These are phyloP conservation scores for Schizosaccharomyces octosporus DNA, from an alignment of 805 yeast species.

Conservation along the genomic window DNA sequence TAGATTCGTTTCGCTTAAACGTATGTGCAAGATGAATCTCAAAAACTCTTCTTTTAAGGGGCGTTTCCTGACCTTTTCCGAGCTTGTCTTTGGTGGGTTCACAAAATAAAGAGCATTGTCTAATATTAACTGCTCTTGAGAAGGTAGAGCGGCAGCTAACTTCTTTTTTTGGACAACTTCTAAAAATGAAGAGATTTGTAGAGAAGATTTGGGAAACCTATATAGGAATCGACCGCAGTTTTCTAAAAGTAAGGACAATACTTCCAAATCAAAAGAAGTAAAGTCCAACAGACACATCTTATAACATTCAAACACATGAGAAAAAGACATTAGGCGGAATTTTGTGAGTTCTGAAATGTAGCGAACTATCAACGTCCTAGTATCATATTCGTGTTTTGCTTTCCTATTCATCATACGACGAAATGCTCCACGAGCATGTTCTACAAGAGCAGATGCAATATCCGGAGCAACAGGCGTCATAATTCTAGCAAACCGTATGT, in stretches of 20 bases:
- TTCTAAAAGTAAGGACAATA: constrained; percentile 46
- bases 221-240: constrained; percentile 43
- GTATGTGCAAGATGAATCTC: constrained; percentile 25
- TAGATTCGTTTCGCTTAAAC: constrained; percentile 19
- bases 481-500: constrained; percentile 45
- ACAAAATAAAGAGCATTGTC: constrained; percentile 18
- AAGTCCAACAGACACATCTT: constrained; percentile 31
- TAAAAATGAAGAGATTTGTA: constrained; percentile 39
- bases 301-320: constrained; percentile 48
- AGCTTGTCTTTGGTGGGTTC: constrained; percentile 20
- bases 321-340: constrained; percentile 48
- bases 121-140: constrained; percentile 33
- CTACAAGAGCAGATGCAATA: constrained; percentile 27
- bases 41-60: constrained; percentile 19
- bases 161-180: constrained; percentile 26
- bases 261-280: constrained; percentile 37
- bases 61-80: constrained; percentile 8
- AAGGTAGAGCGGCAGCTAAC: constrained; percentile 24
- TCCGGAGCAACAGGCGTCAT: constrained; percentile 26
- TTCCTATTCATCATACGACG: constrained; percentile 7
- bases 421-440: constrained; percentile 23
- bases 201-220: constrained; percentile 29
- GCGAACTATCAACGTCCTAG: constrained; percentile 18
- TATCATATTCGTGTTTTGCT: constrained; percentile 4
- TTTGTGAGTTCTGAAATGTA: constrained; percentile 56